Evolutionary conservation across 1,139 yeast genomes (phyloP).

Genomic region (Taphrina pruni): DNA sequence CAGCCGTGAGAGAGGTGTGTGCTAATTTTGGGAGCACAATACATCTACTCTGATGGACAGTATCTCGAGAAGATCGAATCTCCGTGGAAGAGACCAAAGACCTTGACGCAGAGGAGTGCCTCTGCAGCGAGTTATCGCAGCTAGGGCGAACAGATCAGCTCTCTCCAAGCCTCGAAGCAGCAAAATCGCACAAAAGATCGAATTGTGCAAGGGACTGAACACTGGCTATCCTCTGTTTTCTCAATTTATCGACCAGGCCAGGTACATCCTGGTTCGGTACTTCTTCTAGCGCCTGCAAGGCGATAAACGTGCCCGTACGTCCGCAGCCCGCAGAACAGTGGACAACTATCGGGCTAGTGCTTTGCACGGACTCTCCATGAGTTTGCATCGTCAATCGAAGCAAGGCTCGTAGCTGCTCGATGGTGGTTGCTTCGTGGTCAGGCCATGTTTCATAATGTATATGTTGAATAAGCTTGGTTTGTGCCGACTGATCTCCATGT

Average conservation of each 20-base stretch:
- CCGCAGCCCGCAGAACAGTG: constrained; percentile 91
- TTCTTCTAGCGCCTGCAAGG: constrained; percentile 62
- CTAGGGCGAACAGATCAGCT: not conserved
- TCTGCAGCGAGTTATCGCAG: constrained; percentile 21
- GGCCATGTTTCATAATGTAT: constrained; percentile 50
- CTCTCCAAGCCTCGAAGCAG: not conserved
- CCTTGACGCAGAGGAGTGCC: not conserved
- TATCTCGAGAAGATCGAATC: constrained; percentile 21
- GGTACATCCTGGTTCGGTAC: constrained; percentile 5
- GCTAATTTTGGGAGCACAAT: constrained; percentile 2
- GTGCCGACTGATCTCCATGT: not conserved
- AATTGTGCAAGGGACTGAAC: constrained; percentile 42
- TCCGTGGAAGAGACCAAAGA: constrained; percentile 13
- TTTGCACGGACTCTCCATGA: constrained; percentile 45
- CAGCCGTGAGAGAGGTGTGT: not conserved
- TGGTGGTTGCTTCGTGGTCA: constrained; percentile 51
- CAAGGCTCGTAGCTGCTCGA: constrained; percentile 53
- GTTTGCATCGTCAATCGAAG: constrained; percentile 51
- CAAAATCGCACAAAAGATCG: constrained; percentile 30
- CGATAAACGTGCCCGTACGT: constrained; percentile 77
- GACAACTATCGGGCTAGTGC: constrained; percentile 56
- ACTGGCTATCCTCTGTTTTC: constrained; percentile 40
- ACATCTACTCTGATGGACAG: constrained; percentile 19
- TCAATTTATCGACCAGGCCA: constrained; percentile 28
- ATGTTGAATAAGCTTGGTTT: constrained; percentile 47